Evolutionary conservation across 2,329 filamentous ascomycete species (phyloP).

Genomic region (Ascochyta lentis): DNA sequence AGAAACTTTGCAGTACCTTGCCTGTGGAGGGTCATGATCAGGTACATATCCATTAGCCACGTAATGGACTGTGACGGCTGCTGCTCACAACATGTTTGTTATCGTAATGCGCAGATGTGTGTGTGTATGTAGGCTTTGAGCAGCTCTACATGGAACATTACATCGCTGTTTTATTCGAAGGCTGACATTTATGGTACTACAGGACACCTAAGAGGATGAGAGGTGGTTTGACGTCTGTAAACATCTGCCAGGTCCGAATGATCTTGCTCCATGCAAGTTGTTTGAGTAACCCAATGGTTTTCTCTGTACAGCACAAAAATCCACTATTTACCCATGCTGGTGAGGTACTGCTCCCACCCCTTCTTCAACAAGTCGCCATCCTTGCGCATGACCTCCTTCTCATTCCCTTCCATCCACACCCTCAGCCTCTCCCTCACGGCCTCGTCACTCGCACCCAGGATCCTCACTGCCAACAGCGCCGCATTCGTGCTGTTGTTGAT

Average conservation of each 20-base stretch:
- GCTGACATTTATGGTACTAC: not conserved
- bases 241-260: not conserved
- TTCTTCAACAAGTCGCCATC: conserved; percentile 63
- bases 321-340: conserved; percentile 44
- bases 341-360: conserved; percentile 64
- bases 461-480: conserved; percentile 55
- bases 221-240: no score
- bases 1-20: conserved; percentile 30
- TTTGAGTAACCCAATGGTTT: not conserved
- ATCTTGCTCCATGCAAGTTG: not conserved
- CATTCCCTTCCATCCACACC: conserved; percentile 68
- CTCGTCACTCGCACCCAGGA: conserved; percentile 56
- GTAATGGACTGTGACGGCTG: conserved; percentile 31
- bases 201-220: no score
- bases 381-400: conserved; percentile 69
- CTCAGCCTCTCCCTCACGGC: conserved; percentile 65
- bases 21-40: conserved; percentile 28
- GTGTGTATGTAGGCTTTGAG: not conserved
- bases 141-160: not conserved
- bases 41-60: conserved; percentile 36
- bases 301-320: not conserved
- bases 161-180: not conserved
- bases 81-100: not conserved
- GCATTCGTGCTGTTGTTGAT: conserved; percentile 57
- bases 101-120: not conserved